Base-by-base conservation (phyloP, 2,329 filamentous ascomycete genomes). In the Fusarium compactum region DNA sequence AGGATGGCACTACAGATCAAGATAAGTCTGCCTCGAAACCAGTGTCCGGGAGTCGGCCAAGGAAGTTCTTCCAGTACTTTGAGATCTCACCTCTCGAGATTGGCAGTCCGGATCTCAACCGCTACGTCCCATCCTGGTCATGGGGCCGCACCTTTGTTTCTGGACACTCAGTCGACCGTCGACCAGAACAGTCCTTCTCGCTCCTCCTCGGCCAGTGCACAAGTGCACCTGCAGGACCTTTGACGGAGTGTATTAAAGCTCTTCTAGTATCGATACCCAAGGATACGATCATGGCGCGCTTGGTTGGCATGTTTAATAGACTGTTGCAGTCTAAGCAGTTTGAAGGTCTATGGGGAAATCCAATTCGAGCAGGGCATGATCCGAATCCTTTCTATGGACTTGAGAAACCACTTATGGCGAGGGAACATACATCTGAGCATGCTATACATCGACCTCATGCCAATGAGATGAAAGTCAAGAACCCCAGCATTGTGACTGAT, bases 121-220 rank as follows among this genome's bases (percentile, higher is more conserved):
- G 71, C 1, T 75, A 73, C 2, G 62, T 75, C 2, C 73, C 73
- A 1, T 62, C 73, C 0, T 75, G 73, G 73, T 44, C 73, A 3
- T 75, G 73, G 73, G 73, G 73, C 0, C 73, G 73, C 2, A 73
- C 71, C 0, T 75, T 75, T 16, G 34, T 69, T 4, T 75, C 73
- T 2, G 73, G 73, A 0, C 32, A 50, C 2, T 75, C 73, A 0
- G 58, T 73, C 3, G 73, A 74, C 5, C 64, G 73, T 0, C 60
- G 60, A 0, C 73, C 73, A 0, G 73, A 75, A 20, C 73, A 75
- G 9, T 70, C 73, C 0, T 59, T 75, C n/a, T 65, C 73, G 0
- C 43, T 75, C 0, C 5, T 75, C 0, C 2, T 75, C 1, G 73
- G 73, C 0, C 73, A 75, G n/a, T 75, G 71, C 1, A 75, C 73